Conservation (phyloP, 352 stramenopile genomes). For the Phytopythium boreale region DNA sequence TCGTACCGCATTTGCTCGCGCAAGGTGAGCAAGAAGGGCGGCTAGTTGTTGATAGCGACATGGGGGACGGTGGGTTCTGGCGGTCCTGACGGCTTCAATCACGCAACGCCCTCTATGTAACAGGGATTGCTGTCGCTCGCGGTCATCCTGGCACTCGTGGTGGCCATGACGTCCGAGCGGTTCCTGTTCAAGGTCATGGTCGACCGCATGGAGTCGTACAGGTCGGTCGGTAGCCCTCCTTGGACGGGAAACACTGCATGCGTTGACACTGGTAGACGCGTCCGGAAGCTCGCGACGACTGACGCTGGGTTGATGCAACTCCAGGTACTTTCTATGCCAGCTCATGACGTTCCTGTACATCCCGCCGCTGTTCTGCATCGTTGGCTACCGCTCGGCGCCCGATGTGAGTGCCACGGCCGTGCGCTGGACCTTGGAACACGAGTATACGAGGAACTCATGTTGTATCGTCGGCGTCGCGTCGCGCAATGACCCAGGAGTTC, state of each 20-base stretch:
- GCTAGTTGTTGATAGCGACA: too few species aligned
- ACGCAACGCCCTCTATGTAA: too few species aligned
- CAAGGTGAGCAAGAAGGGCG: conserved; percentile 45
- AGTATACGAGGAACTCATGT: conserved; percentile 1
- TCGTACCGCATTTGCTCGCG: conserved; percentile 81
- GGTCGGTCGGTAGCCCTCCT: conserved; percentile 41
- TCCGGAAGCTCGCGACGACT: background rate
- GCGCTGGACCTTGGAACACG: background rate
- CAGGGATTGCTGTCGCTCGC: conserved; percentile 78
- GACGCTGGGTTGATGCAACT: background rate
- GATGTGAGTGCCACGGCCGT: conserved; percentile 28
- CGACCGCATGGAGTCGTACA: conserved; percentile 88
- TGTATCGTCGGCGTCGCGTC: background rate
- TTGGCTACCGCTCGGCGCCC: conserved; percentile 82
- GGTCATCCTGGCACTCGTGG: conserved; percentile 67
- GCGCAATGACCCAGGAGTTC: conserved; percentile 49
- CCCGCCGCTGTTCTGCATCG: conserved; percentile 80
- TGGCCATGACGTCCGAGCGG: conserved; percentile 77
- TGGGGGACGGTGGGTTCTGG: background rate
- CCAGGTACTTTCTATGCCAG: conserved; percentile 88
- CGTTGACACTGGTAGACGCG: too few species aligned
- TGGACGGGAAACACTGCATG: too few species aligned
- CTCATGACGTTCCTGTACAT: conserved; percentile 89
- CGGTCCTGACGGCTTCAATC: background rate
- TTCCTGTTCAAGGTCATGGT: conserved; percentile 89